A percentile compares a stretch with the other conserved stretches of the same genome.
phyloP scores from a whole-genome alignment of 441 rosid species.

The Populus tomentosa region DNA sequence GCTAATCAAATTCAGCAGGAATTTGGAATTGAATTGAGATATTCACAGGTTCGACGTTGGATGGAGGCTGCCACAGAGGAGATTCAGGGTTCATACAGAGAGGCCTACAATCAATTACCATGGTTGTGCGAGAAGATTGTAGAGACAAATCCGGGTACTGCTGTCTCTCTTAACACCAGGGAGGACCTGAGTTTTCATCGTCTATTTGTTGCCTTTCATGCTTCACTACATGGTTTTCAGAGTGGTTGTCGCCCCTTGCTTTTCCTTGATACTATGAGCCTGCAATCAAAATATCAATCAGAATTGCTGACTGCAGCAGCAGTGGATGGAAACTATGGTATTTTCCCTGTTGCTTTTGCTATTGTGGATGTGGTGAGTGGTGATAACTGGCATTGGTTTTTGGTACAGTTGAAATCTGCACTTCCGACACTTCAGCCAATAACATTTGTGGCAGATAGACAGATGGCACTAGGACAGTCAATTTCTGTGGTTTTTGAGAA shows the following conservation, averaged over 20 bases:
- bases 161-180: slow-evolving; percentile 29
- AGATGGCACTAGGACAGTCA: slow-evolving; percentile 28
- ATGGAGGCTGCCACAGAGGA: slow-evolving; percentile 45
- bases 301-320: slow-evolving; percentile 50
- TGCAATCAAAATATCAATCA: slow-evolving; percentile 42
- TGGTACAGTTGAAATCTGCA: slow-evolving; percentile 37
- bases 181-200: slow-evolving; percentile 39
- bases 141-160: slow-evolving; percentile 50
- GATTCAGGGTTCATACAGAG: slow-evolving; percentile 48
- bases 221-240: slow-evolving; percentile 42
- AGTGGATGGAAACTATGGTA: slow-evolving; percentile 44
- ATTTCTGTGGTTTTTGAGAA: slow-evolving; percentile 33
- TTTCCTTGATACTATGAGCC: slow-evolving; percentile 33
- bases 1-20: slow-evolving; percentile 41
- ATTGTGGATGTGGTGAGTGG: slow-evolving; percentile 36
- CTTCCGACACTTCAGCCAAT: slow-evolving; percentile 29
- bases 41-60: slow-evolving; percentile 52
- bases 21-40: slow-evolving; percentile 46
- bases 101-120: slow-evolving; percentile 41
- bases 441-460: slow-evolving; percentile 42
- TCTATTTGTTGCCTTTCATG: slow-evolving; percentile 39
- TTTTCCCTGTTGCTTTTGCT: slow-evolving; percentile 49
- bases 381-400: slow-evolving; percentile 50
- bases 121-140: slow-evolving; percentile 39
- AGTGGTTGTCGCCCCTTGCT: slow-evolving; percentile 50